Evolutionary conservation across 1,139 yeast species (phyloP).

Genomic region (Eremothecium coryli): DNA sequence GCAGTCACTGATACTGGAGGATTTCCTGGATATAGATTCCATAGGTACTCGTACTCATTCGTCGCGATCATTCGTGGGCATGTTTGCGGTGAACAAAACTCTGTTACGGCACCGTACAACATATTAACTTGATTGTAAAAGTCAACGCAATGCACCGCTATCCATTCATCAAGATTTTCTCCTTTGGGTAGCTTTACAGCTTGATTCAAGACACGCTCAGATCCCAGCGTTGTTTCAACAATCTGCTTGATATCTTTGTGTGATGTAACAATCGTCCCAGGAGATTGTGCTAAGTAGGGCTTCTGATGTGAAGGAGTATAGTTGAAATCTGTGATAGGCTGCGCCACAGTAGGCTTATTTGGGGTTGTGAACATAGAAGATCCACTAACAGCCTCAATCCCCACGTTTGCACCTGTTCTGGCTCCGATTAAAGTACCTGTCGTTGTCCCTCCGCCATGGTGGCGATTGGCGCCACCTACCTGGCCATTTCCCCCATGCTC

Average conservation of each 20-base stretch:
- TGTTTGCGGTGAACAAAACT: slow-evolving; percentile 83
- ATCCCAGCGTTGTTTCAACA: slow-evolving; percentile 91
- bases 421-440: slow-evolving; percentile 4
- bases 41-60: slow-evolving; percentile 87
- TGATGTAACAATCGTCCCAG: slow-evolving; percentile 38
- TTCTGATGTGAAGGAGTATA: slow-evolving; percentile 32
- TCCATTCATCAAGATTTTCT: slow-evolving; percentile 89
- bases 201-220: slow-evolving; percentile 80
- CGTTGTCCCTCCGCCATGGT: slow-evolving; percentile 1
- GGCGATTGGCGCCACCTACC: slow-evolving; percentile 1
- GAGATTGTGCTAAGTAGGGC: slow-evolving; percentile 26
- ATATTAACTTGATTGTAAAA: slow-evolving; percentile 93
- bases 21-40: slow-evolving; percentile 50
- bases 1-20: slow-evolving; percentile 77
- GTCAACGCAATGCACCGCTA: slow-evolving; percentile 86
- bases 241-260: slow-evolving; percentile 69
- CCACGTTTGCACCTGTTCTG: slow-evolving; percentile 1
- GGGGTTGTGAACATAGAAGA: slow-evolving; percentile 8
- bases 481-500: slow-evolving; percentile 2
- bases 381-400: slow-evolving; percentile 5
- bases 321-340: slow-evolving; percentile 28
- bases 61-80: slow-evolving; percentile 98
- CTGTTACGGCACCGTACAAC: slow-evolving; percentile 93
- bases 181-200: slow-evolving; percentile 93
- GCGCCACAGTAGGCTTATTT: slow-evolving; percentile 9